Conservation (phyloP, 805 yeast genomes). For the Candida pseudoglaebosa region DNA sequence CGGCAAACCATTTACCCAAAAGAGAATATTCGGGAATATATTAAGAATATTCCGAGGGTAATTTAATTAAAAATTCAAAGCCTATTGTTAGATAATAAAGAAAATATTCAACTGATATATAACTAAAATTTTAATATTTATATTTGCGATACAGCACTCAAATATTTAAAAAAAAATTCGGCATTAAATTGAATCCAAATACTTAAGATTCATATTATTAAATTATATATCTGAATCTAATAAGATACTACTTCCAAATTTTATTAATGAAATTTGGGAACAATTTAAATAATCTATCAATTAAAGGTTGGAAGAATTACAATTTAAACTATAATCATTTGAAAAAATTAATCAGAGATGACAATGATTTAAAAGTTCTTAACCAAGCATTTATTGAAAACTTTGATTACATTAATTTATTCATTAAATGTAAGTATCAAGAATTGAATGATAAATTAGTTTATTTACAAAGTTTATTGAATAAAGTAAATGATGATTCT, state of each 20-base stretch:
- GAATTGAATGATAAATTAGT: constrained; percentile 54
- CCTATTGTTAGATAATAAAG: no score
- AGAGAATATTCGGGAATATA: no score
- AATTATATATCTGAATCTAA: background rate
- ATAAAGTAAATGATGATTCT: constrained; percentile 5
- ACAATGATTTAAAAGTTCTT: constrained; percentile 29
- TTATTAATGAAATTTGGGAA: constrained; percentile 78
- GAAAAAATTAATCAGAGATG: constrained; percentile 54
- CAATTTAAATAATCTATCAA: constrained; percentile 68
- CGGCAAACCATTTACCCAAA: no score
- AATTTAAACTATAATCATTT: constrained; percentile 80
- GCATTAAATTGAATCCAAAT: background rate
- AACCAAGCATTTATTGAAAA: constrained; percentile 46
- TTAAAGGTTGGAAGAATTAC: constrained; percentile 83
- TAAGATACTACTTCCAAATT: background rate
- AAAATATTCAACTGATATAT: no score
- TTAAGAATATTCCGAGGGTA: no score
- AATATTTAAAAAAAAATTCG: no score
- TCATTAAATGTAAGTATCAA: constrained; percentile 63
- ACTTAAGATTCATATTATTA: background rate
- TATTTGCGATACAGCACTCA: no score
- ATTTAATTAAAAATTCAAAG: no score
- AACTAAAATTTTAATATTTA: no score
- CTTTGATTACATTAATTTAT: constrained; percentile 57
- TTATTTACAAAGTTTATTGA: constrained; percentile 16